Evolutionary conservation across 1,284 basidiomycete genomes (phyloP).

Genomic region (Neolentinus lepideus): DNA sequence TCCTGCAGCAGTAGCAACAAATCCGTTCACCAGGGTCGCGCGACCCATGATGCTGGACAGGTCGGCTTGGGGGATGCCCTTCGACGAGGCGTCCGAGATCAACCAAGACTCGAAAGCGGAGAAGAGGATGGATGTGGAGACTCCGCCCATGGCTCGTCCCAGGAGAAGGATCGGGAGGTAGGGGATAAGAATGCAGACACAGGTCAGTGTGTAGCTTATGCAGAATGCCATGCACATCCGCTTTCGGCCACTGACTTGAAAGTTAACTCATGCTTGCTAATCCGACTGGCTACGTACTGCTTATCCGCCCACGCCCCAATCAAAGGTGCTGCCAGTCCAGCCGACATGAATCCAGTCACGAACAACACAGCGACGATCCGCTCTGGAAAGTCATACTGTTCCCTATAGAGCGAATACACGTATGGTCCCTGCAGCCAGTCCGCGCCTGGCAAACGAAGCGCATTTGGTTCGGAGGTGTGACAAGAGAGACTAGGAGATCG

Average conservation of each 20-base stretch:
- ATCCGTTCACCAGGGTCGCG: constrained; percentile 64
- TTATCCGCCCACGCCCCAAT: constrained; percentile 74
- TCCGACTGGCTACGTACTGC: constrained; percentile 38
- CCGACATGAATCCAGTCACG: constrained; percentile 67
- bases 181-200: constrained; percentile 48
- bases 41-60: constrained; percentile 66
- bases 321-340: constrained; percentile 57
- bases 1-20: constrained; percentile 61
- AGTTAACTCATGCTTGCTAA: background rate
- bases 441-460: constrained; percentile 36
- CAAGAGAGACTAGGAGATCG: background rate
- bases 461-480: background rate
- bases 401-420: constrained; percentile 63
- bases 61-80: constrained; percentile 45
- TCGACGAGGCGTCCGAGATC: constrained; percentile 47
- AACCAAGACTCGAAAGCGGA: constrained; percentile 74
- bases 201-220: constrained; percentile 51
- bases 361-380: constrained; percentile 60
- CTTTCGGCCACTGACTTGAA: constrained; percentile 48
- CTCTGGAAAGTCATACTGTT: constrained; percentile 60
- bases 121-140: constrained; percentile 69
- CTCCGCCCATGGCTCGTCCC: constrained; percentile 58
- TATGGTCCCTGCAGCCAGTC: constrained; percentile 80
- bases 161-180: constrained; percentile 49
- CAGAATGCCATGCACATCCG: constrained; percentile 63